Percentiles rank a stretch among this genome's conserved stretches.
Conservation (phyloP, 208 protist species). For the Leptomonas pyrrhocoris region DNA sequence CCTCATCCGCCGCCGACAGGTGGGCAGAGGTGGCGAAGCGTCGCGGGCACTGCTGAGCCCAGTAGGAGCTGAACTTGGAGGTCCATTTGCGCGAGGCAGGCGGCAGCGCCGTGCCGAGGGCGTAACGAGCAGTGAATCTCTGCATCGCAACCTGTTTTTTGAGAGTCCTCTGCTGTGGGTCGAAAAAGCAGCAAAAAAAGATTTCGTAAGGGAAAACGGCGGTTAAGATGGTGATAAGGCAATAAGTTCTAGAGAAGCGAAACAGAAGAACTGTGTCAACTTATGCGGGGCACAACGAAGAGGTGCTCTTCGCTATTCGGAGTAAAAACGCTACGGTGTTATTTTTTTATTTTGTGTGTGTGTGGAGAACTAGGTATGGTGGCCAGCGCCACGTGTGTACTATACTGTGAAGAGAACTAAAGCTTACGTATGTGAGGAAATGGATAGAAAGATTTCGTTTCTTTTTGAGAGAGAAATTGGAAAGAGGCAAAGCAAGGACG, state of each 20-base stretch:
- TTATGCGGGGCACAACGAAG: no score
- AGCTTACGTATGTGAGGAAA: conserved; percentile 6
- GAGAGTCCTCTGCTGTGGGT: not conserved
- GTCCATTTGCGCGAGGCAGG: conserved; percentile 10
- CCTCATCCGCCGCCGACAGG: conserved; percentile 12
- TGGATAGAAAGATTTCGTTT: conserved; percentile 1
- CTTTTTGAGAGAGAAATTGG: not conserved
- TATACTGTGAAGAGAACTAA: conserved; percentile 16
- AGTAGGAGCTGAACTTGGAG: conserved; percentile 8
- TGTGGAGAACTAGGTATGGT: not conserved
- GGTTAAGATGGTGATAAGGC: no score
- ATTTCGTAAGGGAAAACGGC: not conserved
- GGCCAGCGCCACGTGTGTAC: not conserved
- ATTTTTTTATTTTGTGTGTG: not conserved
- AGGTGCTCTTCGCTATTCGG: no score
- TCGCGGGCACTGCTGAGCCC: conserved; percentile 20
- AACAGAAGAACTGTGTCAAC: no score
- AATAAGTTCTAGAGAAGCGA: no score
- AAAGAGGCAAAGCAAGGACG: no score
- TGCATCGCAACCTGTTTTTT: conserved; percentile 11
- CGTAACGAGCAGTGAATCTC: conserved; percentile 18
- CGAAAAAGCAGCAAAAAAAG: not conserved
- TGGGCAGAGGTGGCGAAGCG: conserved; percentile 14
- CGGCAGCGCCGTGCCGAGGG: conserved; percentile 11
- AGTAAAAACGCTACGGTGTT: not conserved